Base-by-base conservation (phyloP, 140 eudicot species). In the Cichorium intybus region DNA sequence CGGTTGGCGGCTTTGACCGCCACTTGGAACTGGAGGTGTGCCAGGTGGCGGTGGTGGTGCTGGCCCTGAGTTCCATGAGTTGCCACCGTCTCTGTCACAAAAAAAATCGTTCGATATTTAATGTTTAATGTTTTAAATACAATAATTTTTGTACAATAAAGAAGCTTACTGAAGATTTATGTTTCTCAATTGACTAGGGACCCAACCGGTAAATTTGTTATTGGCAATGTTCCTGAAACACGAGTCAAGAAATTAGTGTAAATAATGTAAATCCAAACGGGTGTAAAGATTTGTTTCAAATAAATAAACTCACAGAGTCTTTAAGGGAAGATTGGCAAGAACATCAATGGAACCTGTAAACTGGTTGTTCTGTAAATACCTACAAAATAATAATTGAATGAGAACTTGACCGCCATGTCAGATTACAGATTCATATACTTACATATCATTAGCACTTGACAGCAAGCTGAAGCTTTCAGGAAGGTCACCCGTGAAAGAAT, bases 31-130 rank as follows among this genome's bases (percentile, higher is more conserved):
- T 71, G 75, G 58, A 48, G 79, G 79, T 57, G 63, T 57, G 47
- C 82, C 82, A 62, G 91, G 90, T 14, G 86, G 90, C 43, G 90
- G 77, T 54, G 90, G 90, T 54, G 90, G 90, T 26, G 91, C 91
- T 57, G 75, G 70, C 73, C 91, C 91, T n/a, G 81, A 47, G 69
- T 73, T 77, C 80, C 79, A 84, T 14, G 68, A 66, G 68, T 84
- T 84, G 41, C 91, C 91, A 37, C 70, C 84, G 47, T 70, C 77
- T 61, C 91, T 84, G 75, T 10, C 49, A 74, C 48, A 23, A 62
- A 16, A 39, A 70, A 21, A 57, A 14, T 35, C 27, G 15, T 35
- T 18, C 11, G 17, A 55, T 46, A 26, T 64, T 64, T 24, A 56
- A 46, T 3, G 10, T 15, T 41, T 11, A 45, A 50, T 8, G 24